Conservation (phyloP, 2,329 filamentous ascomycete species). For the Aspergillus pseudonomiae region DNA sequence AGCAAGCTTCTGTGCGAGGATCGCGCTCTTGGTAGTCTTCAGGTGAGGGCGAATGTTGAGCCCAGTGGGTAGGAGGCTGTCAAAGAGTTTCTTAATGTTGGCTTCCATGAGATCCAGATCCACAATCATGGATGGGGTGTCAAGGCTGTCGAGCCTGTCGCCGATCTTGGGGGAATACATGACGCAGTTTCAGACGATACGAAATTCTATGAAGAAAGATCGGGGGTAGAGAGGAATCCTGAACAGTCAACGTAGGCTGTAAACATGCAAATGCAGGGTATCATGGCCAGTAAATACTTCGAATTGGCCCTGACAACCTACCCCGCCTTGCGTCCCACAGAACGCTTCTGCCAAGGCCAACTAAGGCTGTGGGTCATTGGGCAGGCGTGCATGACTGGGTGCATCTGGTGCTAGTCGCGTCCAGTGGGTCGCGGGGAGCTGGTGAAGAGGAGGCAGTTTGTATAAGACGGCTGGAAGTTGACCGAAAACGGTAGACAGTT, state of each 20-base stretch:
- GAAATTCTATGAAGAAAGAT: background rate
- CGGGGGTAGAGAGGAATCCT: background rate
- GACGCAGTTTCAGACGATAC: background rate
- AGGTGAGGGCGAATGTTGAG: constrained; percentile 54
- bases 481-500: background rate
- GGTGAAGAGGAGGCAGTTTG: no score
- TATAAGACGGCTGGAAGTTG: no score
- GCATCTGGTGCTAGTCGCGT: no score
- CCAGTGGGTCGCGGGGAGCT: no score
- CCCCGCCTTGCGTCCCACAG: background rate
- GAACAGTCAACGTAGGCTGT: background rate
- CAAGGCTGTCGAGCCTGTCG: constrained; percentile 48
- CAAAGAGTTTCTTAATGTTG: constrained; percentile 54
- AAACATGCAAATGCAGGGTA: no score
- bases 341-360: background rate
- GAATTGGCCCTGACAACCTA: background rate
- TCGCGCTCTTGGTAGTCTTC: constrained; percentile 57
- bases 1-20: constrained; percentile 49
- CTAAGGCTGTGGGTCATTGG: background rate
- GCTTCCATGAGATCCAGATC: constrained; percentile 56
- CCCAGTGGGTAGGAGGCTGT: constrained; percentile 50
- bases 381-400: background rate
- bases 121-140: constrained; percentile 61
- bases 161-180: constrained; percentile 50
- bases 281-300: no score